A percentile compares a stretch with the other conserved stretches of the same genome.
These are phyloP conservation scores for Lactarius indigo DNA, from an alignment of 768 basidiomycete species.

Conservation along the genomic window DNA sequence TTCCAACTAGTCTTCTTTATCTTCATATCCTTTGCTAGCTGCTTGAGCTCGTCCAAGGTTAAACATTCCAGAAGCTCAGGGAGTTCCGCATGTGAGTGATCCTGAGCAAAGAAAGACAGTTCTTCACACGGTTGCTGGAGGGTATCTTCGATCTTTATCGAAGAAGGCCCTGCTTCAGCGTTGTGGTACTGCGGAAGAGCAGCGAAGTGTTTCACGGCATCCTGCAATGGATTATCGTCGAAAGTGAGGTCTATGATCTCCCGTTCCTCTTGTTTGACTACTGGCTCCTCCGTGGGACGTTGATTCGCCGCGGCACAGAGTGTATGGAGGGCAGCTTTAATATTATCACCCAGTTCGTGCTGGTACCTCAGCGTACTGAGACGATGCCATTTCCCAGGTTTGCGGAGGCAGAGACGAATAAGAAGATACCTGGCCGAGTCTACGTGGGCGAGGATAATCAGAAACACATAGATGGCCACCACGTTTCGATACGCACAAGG, in stretches of 20 bases:
- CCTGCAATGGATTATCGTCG: slow-evolving; percentile 28
- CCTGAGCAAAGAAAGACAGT: slow-evolving; percentile 36
- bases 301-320: slow-evolving; percentile 36
- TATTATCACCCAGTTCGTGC: slow-evolving; percentile 39
- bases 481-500: slow-evolving; percentile 42
- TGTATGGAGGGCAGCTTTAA: slow-evolving; percentile 42
- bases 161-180: slow-evolving; percentile 13
- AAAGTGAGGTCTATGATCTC: slow-evolving; percentile 38
- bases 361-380: slow-evolving; percentile 43
- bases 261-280: slow-evolving; percentile 28
- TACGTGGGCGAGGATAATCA: slow-evolving; percentile 27
- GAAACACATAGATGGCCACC: background rate
- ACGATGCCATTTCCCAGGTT: slow-evolving; percentile 52
- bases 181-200: background rate
- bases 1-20: slow-evolving; percentile 34
- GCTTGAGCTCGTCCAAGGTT: slow-evolving; percentile 41
- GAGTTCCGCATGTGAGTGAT: slow-evolving; percentile 40
- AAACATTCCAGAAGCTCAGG: slow-evolving; percentile 43
- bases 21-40: slow-evolving; percentile 44
- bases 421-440: slow-evolving; percentile 60
- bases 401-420: slow-evolving; percentile 58
- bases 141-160: slow-evolving; percentile 13
- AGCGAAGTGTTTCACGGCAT: background rate
- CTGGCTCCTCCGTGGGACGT: slow-evolving; percentile 1
- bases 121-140: slow-evolving; percentile 21